Conservation (phyloP, 176 grass and related monocot species). For the Dactylis glomerata region DNA sequence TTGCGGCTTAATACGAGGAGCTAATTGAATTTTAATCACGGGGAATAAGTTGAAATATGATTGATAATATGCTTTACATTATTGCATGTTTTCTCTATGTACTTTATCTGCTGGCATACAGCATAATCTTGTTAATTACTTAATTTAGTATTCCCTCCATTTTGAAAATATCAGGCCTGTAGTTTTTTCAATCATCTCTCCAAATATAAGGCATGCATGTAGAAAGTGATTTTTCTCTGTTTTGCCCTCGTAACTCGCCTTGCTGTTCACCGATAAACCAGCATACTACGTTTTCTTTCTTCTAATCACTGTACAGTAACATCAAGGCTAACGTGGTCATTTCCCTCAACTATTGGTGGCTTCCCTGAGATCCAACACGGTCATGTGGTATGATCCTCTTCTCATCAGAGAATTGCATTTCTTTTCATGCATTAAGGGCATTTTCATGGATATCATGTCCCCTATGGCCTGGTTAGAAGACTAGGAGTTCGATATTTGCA, state of each 20-base stretch:
- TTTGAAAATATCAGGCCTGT: not conserved
- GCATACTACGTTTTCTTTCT: not conserved
- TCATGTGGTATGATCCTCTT: not conserved
- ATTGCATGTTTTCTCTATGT: not conserved
- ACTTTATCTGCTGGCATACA: not conserved
- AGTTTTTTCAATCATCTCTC: not conserved
- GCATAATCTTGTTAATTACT: not conserved
- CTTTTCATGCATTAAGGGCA: not conserved
- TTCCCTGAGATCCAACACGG: no score
- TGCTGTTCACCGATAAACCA: not conserved
- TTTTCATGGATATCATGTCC: not conserved
- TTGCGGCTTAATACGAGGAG: not conserved
- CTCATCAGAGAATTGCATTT: not conserved
- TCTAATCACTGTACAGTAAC: not conserved
- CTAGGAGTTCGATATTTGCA: not conserved
- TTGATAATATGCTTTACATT: conserved; percentile 4
- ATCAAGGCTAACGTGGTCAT: not conserved
- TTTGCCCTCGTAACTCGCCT: not conserved
- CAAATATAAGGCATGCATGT: not conserved
- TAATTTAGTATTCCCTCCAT: not conserved
- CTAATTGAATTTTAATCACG: not conserved
- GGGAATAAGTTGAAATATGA: not conserved
- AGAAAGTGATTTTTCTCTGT: not conserved
- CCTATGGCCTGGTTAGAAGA: not conserved
- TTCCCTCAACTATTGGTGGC: not conserved